Conservation (phyloP, 768 basidiomycete species). For the Trametes punicea region DNA sequence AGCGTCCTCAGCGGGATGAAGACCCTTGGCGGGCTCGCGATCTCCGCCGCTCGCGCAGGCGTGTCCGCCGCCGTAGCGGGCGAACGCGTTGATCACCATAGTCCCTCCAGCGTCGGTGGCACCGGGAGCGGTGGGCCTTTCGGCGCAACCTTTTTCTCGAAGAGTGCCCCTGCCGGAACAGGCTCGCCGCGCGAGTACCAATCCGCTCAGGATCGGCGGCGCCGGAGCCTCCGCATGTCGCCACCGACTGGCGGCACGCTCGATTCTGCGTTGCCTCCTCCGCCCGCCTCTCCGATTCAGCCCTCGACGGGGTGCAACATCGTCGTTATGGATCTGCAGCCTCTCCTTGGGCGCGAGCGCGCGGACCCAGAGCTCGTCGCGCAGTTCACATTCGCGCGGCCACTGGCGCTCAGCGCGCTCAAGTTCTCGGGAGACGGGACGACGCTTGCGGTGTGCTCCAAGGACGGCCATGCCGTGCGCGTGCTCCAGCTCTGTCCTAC, state of each 20-base stretch:
- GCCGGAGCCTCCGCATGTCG: slow-evolving; percentile 13
- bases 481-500: slow-evolving; percentile 44
- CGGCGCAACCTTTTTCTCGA: slow-evolving; percentile 47
- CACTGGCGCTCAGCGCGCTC: slow-evolving; percentile 45
- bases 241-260: neutral
- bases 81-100: slow-evolving; percentile 3
- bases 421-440: slow-evolving; percentile 54
- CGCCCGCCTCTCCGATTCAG: neutral
- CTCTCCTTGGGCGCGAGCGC: slow-evolving; percentile 30
- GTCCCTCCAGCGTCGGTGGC: neutral
- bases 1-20: slow-evolving; percentile 62
- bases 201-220: slow-evolving; percentile 1
- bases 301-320: slow-evolving; percentile 38
- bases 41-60: slow-evolving; percentile 40
- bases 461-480: slow-evolving; percentile 53
- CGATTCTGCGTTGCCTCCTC: slow-evolving; percentile 14
- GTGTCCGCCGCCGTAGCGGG: slow-evolving; percentile 23
- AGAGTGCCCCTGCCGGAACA: slow-evolving; percentile 55
- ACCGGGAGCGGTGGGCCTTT: neutral
- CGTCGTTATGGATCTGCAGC: slow-evolving; percentile 52
- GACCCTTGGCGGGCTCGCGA: slow-evolving; percentile 58
- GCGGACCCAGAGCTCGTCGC: slow-evolving; percentile 35
- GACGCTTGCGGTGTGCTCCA: slow-evolving; percentile 44
- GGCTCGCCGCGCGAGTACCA: slow-evolving; percentile 24
- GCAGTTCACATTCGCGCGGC: slow-evolving; percentile 48